Percentiles rank a stretch among this genome's conserved stretches.
These are phyloP conservation scores for Arthroderma sp. DNA, from an alignment of 2,329 filamentous ascomycete species.

Conservation along the genomic window DNA sequence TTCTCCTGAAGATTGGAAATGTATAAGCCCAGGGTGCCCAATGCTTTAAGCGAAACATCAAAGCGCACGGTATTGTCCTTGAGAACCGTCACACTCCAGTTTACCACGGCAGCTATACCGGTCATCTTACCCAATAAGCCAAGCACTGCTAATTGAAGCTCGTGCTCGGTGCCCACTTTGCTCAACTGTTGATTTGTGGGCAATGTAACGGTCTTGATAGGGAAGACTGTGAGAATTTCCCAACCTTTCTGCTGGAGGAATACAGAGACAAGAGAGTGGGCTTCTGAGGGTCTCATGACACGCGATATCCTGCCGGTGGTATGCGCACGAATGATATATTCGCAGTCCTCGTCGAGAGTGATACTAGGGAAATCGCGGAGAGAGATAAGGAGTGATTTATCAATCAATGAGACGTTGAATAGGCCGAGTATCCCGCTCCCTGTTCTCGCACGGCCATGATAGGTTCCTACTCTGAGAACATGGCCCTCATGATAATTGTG, in stretches of 20 bases:
- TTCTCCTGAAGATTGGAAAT: constrained; percentile 54
- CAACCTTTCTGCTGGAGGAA: constrained; percentile 54
- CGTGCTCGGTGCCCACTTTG: constrained; percentile 24
- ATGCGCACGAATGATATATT: constrained; percentile 65
- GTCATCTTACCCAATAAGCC: constrained; percentile 84
- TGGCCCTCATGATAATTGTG: constrained; percentile 58
- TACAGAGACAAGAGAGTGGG: constrained; percentile 43
- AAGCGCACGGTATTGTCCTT: constrained; percentile 50
- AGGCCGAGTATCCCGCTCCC: constrained; percentile 68
- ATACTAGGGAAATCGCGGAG: constrained; percentile 63
- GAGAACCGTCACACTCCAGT: constrained; percentile 45
- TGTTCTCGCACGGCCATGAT: constrained; percentile 53
- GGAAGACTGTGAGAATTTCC: constrained; percentile 69
- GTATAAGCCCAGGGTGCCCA: constrained; percentile 61
- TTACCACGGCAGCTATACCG: constrained; percentile 62
- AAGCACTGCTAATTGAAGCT: constrained; percentile 48
- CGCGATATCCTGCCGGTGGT: constrained; percentile 46
- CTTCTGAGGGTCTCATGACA: constrained; percentile 21
- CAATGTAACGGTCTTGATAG: constrained; percentile 43
- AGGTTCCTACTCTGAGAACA: constrained; percentile 66
- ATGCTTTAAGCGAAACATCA: constrained; percentile 60
- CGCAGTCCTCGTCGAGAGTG: constrained; percentile 28
- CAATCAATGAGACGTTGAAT: constrained; percentile 61
- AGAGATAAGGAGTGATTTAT: constrained; percentile 55
- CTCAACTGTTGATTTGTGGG: constrained; percentile 22